Percentiles rank a stretch among this genome's conserved stretches.
Evolutionary conservation across 169 alveolate genomes (phyloP).

Genomic region (Babesia ovata): DNA sequence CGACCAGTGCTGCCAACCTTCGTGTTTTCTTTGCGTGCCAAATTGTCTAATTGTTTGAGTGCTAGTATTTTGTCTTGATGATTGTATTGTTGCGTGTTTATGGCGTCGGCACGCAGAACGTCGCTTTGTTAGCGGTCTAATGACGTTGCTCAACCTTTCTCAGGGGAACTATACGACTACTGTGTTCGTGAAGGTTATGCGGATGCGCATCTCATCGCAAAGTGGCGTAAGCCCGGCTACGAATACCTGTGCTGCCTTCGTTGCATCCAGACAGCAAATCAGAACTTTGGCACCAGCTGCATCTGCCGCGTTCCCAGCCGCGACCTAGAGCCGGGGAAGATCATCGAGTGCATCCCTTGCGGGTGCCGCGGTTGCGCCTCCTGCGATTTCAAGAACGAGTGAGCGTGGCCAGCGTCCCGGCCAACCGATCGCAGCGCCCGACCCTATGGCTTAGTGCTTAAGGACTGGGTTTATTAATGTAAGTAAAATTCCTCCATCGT

Average conservation of each 20-base stretch:
- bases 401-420: neutral
- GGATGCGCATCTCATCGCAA: slow-evolving; percentile 95
- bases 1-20: neutral
- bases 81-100: neutral
- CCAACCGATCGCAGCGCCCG: neutral
- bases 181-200: slow-evolving; percentile 95
- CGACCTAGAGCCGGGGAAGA: slow-evolving; percentile 84
- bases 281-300: slow-evolving; percentile 94
- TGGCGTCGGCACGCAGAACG: neutral
- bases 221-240: slow-evolving; percentile 99
- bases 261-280: slow-evolving; percentile 91
- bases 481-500: too few relatives aligned
- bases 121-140: too few relatives aligned
- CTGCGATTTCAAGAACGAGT: slow-evolving; percentile 65
- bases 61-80: too few relatives aligned
- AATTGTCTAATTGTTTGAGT: too few relatives aligned
- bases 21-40: too few relatives aligned
- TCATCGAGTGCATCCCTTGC: slow-evolving; percentile 95
- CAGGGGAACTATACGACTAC: slow-evolving; percentile 95
- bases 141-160: neutral
- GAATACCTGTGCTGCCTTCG: slow-evolving; percentile 95
- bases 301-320: slow-evolving; percentile 98
- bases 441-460: too few relatives aligned
- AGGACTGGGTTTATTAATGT: too few relatives aligned
- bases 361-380: slow-evolving; percentile 99